A percentile compares a stretch with the other conserved stretches of the same genome.
Conservation (phyloP, 179 eudicot species). For the Carnegiea gigantea region DNA sequence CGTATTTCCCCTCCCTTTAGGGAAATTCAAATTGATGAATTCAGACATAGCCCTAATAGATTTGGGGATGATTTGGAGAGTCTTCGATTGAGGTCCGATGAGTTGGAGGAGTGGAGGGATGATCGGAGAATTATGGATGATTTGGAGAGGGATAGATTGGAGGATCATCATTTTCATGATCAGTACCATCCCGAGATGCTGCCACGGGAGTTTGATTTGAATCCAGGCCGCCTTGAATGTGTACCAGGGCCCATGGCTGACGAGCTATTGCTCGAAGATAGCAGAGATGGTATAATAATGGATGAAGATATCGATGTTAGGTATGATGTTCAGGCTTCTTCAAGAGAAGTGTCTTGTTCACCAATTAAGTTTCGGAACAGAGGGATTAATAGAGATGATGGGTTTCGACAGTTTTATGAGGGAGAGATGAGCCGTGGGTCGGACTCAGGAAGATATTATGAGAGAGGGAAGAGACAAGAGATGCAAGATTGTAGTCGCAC, state of each 20-base stretch:
- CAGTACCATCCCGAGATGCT: conserved; percentile 18
- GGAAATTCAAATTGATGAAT: conserved; percentile 15
- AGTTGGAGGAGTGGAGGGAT: conserved; percentile 16
- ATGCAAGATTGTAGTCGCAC: conserved; percentile 34
- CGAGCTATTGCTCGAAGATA: conserved; percentile 16
- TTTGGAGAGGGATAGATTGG: conserved; percentile 13
- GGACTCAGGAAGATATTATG: conserved; percentile 32
- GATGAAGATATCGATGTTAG: conserved; percentile 30
- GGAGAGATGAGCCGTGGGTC: conserved; percentile 15
- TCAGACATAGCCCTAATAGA: conserved; percentile 35
- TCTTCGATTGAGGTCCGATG: conserved; percentile 20
- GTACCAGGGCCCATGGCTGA: conserved; percentile 11
- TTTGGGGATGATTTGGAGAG: conserved; percentile 31
- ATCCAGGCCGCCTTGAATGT: conserved; percentile 21
- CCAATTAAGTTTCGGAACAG: conserved; percentile 31
- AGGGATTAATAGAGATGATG: conserved; percentile 23
- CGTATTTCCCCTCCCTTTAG: conserved; percentile 21
- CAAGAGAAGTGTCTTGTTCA: conserved; percentile 26
- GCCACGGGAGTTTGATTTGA: conserved; percentile 23
- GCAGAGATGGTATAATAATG: conserved; percentile 23
- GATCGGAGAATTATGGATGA: conserved; percentile 16
- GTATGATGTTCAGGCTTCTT: conserved; percentile 14
- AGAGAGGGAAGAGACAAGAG: conserved; percentile 46
- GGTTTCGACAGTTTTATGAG: conserved; percentile 17
- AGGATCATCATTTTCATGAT: conserved; percentile 4